Evolutionary conservation across 148 eudicot genomes (phyloP), one percentile per base, ranked within the genome.

Genomic region (Euryodendron excelsum): DNA sequence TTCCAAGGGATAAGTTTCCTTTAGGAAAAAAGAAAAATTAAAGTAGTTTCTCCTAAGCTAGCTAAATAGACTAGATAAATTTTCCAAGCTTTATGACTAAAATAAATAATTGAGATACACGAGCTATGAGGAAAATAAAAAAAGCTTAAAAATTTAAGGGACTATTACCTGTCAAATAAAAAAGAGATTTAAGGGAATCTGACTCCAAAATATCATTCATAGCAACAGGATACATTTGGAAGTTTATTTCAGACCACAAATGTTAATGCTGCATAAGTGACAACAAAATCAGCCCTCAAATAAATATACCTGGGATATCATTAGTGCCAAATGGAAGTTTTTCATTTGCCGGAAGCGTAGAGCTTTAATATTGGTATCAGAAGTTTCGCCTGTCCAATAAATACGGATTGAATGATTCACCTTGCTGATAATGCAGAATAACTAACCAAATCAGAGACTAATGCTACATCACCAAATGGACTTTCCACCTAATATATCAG

Each of bases 281-380:
- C 20, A 36, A 59, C 23, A 39, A 63, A 72, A 31, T 64, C 33
- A 56, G 70, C 17, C 70, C 17, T 20, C 70, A 50, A 25, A 27
- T 31, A 28, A 41, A 66, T 69, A 68, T 82, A 96, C 99, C 99
- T 93, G 99, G 80, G 99, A 96, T 78, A 90, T 83, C 98, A 96
- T 96, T 74, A 96, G 80, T 25, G 97, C 97, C 80, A 96, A 76
- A 84, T 96, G 99, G 75, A 90, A 96, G 84, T 93, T 96, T 80
- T 96, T 96, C 98, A 93, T 93, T 86, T 96, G 99, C 63, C 95
- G 86, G 69, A 88, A 82, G 45, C 99, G 94, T 60, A 93, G 80
- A 68, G 86, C 87, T 77, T 82, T 83, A 70, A 96, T 81, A 85
- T 86, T 84, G 39, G 82, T 48, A 86, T 96, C 94, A 39, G 72